Evolutionary conservation across 164 flowering plant genomes (phyloP), one percentile per base, ranked within the genome.

Genomic region (Chimonanthus salicifolius): DNA sequence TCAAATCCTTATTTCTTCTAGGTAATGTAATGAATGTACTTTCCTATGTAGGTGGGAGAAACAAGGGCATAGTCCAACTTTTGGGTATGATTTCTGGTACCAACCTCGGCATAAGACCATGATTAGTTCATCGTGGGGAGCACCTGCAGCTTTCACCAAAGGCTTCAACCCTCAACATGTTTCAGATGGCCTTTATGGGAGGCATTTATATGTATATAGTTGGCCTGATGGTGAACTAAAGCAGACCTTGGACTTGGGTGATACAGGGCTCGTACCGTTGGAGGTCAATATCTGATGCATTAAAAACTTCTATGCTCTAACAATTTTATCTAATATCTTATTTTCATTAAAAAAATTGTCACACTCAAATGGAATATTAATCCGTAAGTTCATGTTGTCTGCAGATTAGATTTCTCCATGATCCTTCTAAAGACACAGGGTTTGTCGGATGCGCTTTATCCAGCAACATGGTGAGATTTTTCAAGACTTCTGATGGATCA

Each of bases 41-140:
- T 64, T 62, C 5, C 64, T 71, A 15, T 4, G 44, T 72, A 95
- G 99, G 87, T 95, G 99, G 99, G 99, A 95, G 81, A 95, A 93
- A 77, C 94, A 91, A 43, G 99, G 99, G 51, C 88, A 93, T 62
- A 93, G 92, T 80, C 98, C 99, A 5, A 77, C 72, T 45, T 95
- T 89, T 82, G 99, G 99, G 6, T 95, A 95, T 71, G 99, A 95
- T 81, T 95, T 79, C 82, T 95, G 99, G 99, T 95, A 95, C 82
- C 99, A 95, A 76, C 99, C 99, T 7, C 89, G 92, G 4, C 92
- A 88, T 71, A 87, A 88, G 76, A 90, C 93, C 33, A 95, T 95
- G 99, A 95, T 95, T 75, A 95, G 99, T 84, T 83, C 94, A 64
- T 93, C 99, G 10, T 95, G 97, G 99, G 99, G 97, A 70, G 99